Evolutionary conservation across 441 rosid genomes (phyloP), one percentile per base, ranked within the genome.

Genomic region (Raphanus hybrid): DNA sequence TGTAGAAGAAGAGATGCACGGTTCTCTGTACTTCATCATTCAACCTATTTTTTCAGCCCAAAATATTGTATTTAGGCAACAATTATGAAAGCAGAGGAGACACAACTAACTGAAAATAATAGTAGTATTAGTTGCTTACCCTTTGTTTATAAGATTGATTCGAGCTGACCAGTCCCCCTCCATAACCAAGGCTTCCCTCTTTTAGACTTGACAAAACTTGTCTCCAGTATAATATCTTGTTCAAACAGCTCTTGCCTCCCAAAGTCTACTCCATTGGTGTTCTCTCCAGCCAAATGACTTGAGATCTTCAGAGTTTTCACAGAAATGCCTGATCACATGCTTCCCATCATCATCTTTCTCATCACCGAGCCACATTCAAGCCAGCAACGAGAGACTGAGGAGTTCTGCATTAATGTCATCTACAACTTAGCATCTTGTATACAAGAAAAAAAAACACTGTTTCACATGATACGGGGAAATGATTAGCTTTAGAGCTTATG

Each of bases 131-230:
- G 72, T 6, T 54, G 69, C 73, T 75, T 73, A 96, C 99, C 80
- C 84, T 50, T 76, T 79, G 29, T 75, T 83, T 69, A 85, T 85
- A 61, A 84, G 86, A 74, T 84, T 85, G 70, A 94, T 80, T 71
- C 88, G 86, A 74, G 90, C 87, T 1, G 97, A 91, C 98, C 99
- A 96, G 67, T 96, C 98, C 63, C n/a, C 98, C 98, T 82, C 98
- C 98, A 86, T 92, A 93, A 79, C 98, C 97, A 75, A 92, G 87
- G 43, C 88, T 92, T 32, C 78, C 85, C 5, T 79, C 85, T 76
- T 85, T n/a, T 92, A 68, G 90, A 86, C 84, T 96, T 93, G 86
- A 96, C 83, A 85, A 96, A 93, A 80, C 94, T 88, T 27, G 98
- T 91, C 75, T 72, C 88, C 84, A 92, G 71, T 73, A 78, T 80